Evolutionary conservation across 345 rosid genomes (phyloP), one percentile per base, ranked within the genome.

Genomic region (Salix exigua): DNA sequence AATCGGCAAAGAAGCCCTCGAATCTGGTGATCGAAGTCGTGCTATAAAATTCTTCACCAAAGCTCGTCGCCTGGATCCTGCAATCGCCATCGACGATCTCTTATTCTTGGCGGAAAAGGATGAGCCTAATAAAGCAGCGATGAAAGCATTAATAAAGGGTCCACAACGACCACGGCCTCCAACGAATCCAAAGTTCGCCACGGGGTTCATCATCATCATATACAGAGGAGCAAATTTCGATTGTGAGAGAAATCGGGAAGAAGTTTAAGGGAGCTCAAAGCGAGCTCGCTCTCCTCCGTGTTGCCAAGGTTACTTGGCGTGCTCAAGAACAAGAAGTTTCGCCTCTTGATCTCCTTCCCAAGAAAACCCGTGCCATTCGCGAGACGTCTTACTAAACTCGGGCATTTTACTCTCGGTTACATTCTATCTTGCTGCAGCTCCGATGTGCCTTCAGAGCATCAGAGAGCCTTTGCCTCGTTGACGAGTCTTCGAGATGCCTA

Each of bases 21-120:
- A 89, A 73, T 80, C 93, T 0, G 98, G 98, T 44, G 97, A 96
- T 82, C 90, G 86, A 40, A 69, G 85, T 46, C 98, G 98, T 37
- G 98, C 97, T 42, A 77, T 88, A 33, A 96, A 91, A 78, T 96
- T 93, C 85, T 68, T 96, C 44, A 60, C 73, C 37, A 96, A 96
- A 86, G 99, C 99, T 68, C 96, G 92, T 60, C 99, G 98, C 51
- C 97, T 95, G 31, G 99, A 95, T 69, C 99, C 98, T 0, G 46
- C 85, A 66, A 89, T 93, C 51, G 82, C 87, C 0, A 80, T 93
- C 25, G 93, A 86, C 35, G 89, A 91, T 86, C 87, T 95, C 69
- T 65, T 86, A 17, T 88, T 94, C 6, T 75, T 78, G 73, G 77
- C 85, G 1, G 83, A 83, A n/a, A 78, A 68, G 14, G 82, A 87